Percentiles rank a stretch among this genome's conserved stretches.
Conservation (phyloP, 345 rosid species). For the Toxicodendron radicans region DNA sequence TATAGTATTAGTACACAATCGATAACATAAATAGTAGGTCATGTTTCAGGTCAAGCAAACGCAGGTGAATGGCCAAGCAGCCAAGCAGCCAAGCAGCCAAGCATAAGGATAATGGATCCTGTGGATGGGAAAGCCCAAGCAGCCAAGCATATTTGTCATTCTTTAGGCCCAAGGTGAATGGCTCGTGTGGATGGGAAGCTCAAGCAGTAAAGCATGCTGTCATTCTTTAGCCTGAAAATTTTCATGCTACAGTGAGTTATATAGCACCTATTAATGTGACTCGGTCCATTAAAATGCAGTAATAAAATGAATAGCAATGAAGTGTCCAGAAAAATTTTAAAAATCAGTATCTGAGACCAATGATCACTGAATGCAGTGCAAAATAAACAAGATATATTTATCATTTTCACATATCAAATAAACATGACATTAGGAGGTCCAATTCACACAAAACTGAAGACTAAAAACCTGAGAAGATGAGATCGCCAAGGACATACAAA, state of each 20-base stretch:
- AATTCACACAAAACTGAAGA: not conserved
- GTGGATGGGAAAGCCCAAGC: too few species aligned
- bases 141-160: too few species aligned
- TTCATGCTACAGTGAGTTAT: conserved; percentile 25
- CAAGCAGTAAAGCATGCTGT: conserved; percentile 21
- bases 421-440: not conserved
- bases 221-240: conserved; percentile 47
- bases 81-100: too few species aligned
- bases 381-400: not conserved
- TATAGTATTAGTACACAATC: conserved; percentile 19
- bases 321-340: not conserved
- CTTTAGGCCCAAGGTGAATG: too few species aligned
- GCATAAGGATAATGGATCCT: too few species aligned
- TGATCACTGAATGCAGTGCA: not conserved
- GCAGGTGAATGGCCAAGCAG: conserved; percentile 31
- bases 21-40: conserved; percentile 19
- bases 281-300: not conserved
- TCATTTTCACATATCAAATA: not conserved
- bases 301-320: not conserved
- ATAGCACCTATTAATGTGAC: not conserved
- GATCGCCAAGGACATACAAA: not conserved
- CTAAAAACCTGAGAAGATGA: not conserved
- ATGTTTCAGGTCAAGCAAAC: conserved; percentile 22
- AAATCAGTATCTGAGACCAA: not conserved
- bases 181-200: conserved; percentile 21